Percentiles rank a stretch among this genome's conserved stretches.
Evolutionary conservation across 2,329 filamentous ascomycete species (phyloP).

Genomic region (Aspergillus quadrilineatus): DNA sequence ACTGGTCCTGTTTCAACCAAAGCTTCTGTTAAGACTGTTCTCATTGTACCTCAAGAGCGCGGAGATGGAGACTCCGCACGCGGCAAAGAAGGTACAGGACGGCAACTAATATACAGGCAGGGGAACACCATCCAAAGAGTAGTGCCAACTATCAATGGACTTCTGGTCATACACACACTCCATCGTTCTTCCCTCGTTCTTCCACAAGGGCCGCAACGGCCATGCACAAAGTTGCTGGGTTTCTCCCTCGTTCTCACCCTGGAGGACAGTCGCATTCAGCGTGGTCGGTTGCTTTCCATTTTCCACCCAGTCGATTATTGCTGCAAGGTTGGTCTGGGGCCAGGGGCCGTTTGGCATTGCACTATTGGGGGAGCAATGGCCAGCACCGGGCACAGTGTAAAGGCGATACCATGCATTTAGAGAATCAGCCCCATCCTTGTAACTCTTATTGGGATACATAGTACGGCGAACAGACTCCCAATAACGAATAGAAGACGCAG

Average conservation of each 20-base stretch:
- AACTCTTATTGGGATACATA: constrained; percentile 48
- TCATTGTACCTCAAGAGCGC: too few species aligned
- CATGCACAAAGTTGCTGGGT: constrained; percentile 34
- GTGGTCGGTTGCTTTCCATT: constrained; percentile 45
- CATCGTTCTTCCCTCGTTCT: constrained; percentile 32
- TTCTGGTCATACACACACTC: constrained; percentile 41
- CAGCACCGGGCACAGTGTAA: constrained; percentile 55
- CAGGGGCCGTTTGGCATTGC: constrained; percentile 45
- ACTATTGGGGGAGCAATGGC: constrained; percentile 50
- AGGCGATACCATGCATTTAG: constrained; percentile 56
- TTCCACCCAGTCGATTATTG: constrained; percentile 55
- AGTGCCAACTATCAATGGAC: constrained; percentile 43
- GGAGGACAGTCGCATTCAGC: constrained; percentile 43
- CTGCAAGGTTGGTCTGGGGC: constrained; percentile 47
- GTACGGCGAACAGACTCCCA: constrained; percentile 52
- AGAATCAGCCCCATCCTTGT: constrained; percentile 40
- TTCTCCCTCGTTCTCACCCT: constrained; percentile 28
- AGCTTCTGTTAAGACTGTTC: too few species aligned
- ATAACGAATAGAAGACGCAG: constrained; percentile 57
- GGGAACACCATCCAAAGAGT: constrained; percentile 41
- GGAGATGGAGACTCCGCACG: too few species aligned
- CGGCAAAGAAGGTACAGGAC: too few species aligned
- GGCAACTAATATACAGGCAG: constrained; percentile 43
- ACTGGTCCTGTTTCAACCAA: too few species aligned
- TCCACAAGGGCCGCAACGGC: constrained; percentile 35